Conservation (phyloP, 352 stramenopile species). For the Pythium utonaiense region DNA sequence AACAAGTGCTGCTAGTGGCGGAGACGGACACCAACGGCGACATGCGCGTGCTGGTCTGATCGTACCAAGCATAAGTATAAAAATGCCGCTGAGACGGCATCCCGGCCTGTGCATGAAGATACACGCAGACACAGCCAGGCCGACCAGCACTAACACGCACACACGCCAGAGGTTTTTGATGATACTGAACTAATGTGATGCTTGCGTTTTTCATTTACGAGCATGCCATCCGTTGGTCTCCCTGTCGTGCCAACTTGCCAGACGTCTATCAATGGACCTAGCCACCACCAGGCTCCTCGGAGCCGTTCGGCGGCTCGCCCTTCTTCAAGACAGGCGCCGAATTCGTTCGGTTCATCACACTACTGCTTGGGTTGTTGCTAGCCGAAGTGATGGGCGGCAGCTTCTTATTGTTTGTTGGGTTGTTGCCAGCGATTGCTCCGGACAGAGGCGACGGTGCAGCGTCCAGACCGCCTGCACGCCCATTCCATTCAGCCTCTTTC, state of each 20-base stretch:
- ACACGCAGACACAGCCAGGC: background rate
- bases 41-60: slow-evolving; percentile 24
- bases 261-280: background rate
- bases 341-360: slow-evolving; percentile 42
- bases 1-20: slow-evolving; percentile 21
- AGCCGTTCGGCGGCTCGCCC: slow-evolving; percentile 22
- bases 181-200: slow-evolving; percentile 11
- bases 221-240: no score
- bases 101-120: slow-evolving; percentile 11
- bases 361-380: slow-evolving; percentile 3
- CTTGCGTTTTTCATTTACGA: slow-evolving; percentile 10
- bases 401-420: slow-evolving; percentile 41
- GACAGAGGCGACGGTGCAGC: slow-evolving; percentile 15
- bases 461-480: slow-evolving; percentile 68
- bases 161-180: background rate
- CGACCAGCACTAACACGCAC: background rate
- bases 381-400: slow-evolving; percentile 49
- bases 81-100: background rate
- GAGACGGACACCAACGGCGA: slow-evolving; percentile 25
- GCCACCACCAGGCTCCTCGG: slow-evolving; percentile 19
- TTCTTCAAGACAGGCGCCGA: slow-evolving; percentile 69
- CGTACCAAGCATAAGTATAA: background rate
- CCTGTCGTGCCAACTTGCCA: background rate
- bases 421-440: background rate
- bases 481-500: slow-evolving; percentile 79